Evolutionary conservation across 2,329 filamentous ascomycete species (phyloP).

Genomic region (Penicillium nordicum): DNA sequence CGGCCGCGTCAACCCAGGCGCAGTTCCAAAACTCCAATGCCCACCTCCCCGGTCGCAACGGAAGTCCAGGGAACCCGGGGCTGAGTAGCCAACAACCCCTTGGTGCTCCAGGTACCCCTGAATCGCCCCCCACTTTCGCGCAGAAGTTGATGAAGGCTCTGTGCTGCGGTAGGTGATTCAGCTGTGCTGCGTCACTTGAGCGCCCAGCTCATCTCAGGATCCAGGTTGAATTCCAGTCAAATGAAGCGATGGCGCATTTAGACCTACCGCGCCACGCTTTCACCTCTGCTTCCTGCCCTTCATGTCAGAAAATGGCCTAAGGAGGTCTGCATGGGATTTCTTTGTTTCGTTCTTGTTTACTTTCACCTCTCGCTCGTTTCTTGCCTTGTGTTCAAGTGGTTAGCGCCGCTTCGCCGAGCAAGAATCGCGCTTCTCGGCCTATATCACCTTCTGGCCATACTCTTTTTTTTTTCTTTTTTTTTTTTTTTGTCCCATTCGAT

Average conservation of each 20-base stretch:
- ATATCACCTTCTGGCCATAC: conserved; percentile 11
- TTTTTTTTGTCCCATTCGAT: conserved; percentile 21
- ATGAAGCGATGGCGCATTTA: conserved; percentile 14
- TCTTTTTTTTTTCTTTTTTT: background rate
- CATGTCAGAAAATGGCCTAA: conserved; percentile 13
- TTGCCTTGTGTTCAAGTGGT: conserved; percentile 6
- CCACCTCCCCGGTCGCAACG: conserved; percentile 67
- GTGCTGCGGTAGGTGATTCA: conserved; percentile 68
- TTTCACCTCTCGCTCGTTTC: conserved; percentile 11
- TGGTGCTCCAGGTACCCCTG: conserved; percentile 55
- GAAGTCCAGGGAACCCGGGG: conserved; percentile 54
- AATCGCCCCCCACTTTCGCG: conserved; percentile 75
- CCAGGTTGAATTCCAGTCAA: conserved; percentile 34
- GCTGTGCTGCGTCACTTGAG: conserved; percentile 15
- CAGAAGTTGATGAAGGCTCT: conserved; percentile 91
- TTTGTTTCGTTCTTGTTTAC: conserved; percentile 13
- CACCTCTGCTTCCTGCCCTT: conserved; percentile 16
- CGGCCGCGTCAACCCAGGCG: conserved; percentile 86
- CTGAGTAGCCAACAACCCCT: conserved; percentile 57
- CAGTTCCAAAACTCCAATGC: conserved; percentile 95
- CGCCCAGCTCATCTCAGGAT: conserved; percentile 26
- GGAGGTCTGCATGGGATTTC: conserved; percentile 22
- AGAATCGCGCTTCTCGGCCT: conserved; percentile 10
- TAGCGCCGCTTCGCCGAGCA: conserved; percentile 4
- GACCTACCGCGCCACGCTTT: conserved; percentile 14